Evolutionary conservation across 2,329 filamentous ascomycete genomes (phyloP), one percentile per base, ranked within the genome.

Genomic region (Rutstroemia sydowiana): DNA sequence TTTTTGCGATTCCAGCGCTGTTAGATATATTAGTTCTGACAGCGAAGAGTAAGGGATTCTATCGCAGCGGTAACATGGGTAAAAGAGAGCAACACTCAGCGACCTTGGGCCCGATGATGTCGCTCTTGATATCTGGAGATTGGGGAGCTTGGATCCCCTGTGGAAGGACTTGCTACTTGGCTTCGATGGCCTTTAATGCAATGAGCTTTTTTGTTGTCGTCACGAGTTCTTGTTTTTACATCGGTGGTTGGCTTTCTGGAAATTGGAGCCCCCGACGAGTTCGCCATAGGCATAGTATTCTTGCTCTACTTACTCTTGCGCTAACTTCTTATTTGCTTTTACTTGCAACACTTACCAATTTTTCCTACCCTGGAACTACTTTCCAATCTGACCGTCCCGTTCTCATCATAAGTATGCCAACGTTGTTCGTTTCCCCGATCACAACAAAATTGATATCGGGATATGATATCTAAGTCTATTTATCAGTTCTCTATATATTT

Each of bases 111-210:
- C 65, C 83, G 23, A 75, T 84, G 70, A 74, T 78, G 14, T 75
- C 79, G 1, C 68, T 83, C 7, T 64, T 84, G 9, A 68, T 83
- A 32, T 79, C 76, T 7, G 78, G 79, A 41, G 78, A 75, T 3
- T 75, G 82, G 43, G 79, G 78, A 16, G 79, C 79, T 8, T 83
- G 78, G 79, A 80, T 83, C 31, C 77, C 77, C 9, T 79, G 76
- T 48, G 78, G 78, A n/a, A 81, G 80, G 2, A 77, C 77, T 42
- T 84, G 82, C 63, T 84, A 84, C 56, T 71, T 83, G 37, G 70
- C 74, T 42, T 75, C 73, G 0, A 76, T 76, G 71, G 75, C 75
- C 1, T 78, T 77, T 54, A 47, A 45, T 6, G 70, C 68, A 49
- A 69, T 71, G 69, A 67, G 70, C 30, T 65, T 67, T 53, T 71